Percentiles rank a stretch among this genome's conserved stretches.
These are phyloP conservation scores for Leccinum fuscescens DNA, from an alignment of 1,284 basidiomycete genomes.

Conservation along the genomic window DNA sequence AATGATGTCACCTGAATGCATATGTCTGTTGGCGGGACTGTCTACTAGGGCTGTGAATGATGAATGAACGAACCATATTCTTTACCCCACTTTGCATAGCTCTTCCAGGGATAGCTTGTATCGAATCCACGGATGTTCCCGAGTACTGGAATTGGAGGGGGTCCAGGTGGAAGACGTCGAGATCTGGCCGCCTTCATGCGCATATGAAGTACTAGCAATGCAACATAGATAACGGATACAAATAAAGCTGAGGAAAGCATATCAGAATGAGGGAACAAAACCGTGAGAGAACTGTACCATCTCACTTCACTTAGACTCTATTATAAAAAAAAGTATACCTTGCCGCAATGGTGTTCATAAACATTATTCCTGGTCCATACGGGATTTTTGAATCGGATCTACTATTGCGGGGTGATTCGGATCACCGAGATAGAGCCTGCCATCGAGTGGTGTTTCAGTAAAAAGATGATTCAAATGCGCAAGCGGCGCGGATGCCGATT, in stretches of 20 bases:
- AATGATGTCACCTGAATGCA: constrained; percentile 18
- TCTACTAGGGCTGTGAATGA: not conserved
- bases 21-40: not conserved
- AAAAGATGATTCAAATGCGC: not conserved
- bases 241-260: constrained; percentile 8
- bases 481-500: too few species aligned
- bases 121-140: constrained; percentile 23
- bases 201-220: constrained; percentile 9
- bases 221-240: constrained; percentile 10
- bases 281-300: not conserved
- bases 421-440: not conserved
- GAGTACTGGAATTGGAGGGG: constrained; percentile 18
- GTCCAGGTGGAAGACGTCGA: constrained; percentile 23
- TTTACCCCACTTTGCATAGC: constrained; percentile 23
- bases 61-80: constrained; percentile 20
- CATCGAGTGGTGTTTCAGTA: not conserved
- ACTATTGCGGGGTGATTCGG: not conserved
- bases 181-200: constrained; percentile 5
- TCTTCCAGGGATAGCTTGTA: constrained; percentile 20
- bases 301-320: not conserved
- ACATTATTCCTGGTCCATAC: not conserved
- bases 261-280: not conserved
- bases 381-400: not conserved
- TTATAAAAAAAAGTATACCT: not conserved
- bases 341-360: not conserved